Evolutionary conservation across 2,329 filamentous ascomycete species (phyloP).

Genomic region (Penicillium sp.): DNA sequence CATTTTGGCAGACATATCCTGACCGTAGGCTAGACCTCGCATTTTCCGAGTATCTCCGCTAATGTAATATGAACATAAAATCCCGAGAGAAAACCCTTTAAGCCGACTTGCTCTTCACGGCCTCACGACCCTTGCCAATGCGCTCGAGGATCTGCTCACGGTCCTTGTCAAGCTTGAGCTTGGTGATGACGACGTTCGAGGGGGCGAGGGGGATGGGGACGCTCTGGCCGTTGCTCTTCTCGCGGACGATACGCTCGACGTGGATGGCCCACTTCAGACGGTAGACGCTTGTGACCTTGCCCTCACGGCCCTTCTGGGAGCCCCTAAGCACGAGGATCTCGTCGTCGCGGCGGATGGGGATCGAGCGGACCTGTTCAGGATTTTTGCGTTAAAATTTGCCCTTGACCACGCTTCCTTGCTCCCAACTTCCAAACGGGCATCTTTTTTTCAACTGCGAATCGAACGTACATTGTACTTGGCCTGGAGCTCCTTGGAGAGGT

Average conservation of each 20-base stretch:
- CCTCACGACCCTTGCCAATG: slow-evolving; percentile 53
- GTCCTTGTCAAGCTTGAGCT: slow-evolving; percentile 82
- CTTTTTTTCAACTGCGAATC: slow-evolving; percentile 8
- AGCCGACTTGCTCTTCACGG: slow-evolving; percentile 54
- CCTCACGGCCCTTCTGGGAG: slow-evolving; percentile 95
- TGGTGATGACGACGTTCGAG: slow-evolving; percentile 97
- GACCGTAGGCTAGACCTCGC: neutral
- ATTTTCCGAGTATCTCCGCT: neutral
- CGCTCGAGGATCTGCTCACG: slow-evolving; percentile 55
- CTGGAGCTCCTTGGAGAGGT: slow-evolving; percentile 93
- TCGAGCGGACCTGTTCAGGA: slow-evolving; percentile 76
- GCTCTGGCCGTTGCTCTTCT: slow-evolving; percentile 96
- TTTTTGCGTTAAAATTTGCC: neutral
- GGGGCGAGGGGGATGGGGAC: slow-evolving; percentile 94
- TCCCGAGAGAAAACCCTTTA: slow-evolving; percentile 55
- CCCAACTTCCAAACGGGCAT: neutral
- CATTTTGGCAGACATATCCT: neutral
- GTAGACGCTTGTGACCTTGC: slow-evolving; percentile 98
- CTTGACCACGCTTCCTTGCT: neutral
- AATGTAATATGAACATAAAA: neutral
- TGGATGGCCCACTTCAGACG: slow-evolving; percentile 97
- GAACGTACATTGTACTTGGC: slow-evolving; percentile 94
- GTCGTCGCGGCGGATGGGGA: slow-evolving; percentile 97
- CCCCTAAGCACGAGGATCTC: slow-evolving; percentile 93
- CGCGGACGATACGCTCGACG: slow-evolving; percentile 93